Conservation (phyloP, 108 stramenopile species). For the Schizochytrium sp. region DNA sequence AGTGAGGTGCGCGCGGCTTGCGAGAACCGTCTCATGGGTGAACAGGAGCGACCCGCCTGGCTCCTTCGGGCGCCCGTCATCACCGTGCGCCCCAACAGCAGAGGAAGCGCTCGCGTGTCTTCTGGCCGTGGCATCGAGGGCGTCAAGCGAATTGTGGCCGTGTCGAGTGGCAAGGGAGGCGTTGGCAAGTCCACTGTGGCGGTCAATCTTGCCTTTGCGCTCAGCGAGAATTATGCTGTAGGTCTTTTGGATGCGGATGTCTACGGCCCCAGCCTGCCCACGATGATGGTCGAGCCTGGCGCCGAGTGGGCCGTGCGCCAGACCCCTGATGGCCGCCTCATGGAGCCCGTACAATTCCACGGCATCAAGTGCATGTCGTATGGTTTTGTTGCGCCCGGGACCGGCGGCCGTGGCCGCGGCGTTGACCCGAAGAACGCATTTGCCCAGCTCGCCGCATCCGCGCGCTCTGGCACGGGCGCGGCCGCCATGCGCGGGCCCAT, state of each 20-base stretch:
- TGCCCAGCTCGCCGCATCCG: neutral
- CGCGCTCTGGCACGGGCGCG: neutral
- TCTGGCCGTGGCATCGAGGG: neutral
- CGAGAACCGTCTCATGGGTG: neutral
- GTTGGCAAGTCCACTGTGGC: constrained; percentile 97
- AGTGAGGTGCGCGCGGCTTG: neutral
- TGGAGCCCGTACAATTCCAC: neutral
- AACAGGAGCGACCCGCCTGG: neutral
- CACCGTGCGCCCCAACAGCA: neutral
- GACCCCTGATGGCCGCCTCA: neutral
- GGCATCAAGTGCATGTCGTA: constrained; percentile 25
- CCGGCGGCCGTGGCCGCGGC: neutral
- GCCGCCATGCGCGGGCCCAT: constrained; percentile 56
- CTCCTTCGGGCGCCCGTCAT: neutral
- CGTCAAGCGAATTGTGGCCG: constrained; percentile 29
- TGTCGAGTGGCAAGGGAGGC: constrained; percentile 68
- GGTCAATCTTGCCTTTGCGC: constrained; percentile 89
- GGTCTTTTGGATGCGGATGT: constrained; percentile 95
- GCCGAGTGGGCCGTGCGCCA: constrained; percentile 19
- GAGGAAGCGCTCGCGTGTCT: neutral
- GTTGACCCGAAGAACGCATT: neutral
- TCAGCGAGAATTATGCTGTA: constrained; percentile 66
- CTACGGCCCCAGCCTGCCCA: constrained; percentile 80
- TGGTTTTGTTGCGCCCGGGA: constrained; percentile 25
- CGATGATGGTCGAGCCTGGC: constrained; percentile 22